These are phyloP conservation scores for Dichotomocladium elegans DNA, from an alignment of 371 early-diverging fungal species.

Conservation along the genomic window DNA sequence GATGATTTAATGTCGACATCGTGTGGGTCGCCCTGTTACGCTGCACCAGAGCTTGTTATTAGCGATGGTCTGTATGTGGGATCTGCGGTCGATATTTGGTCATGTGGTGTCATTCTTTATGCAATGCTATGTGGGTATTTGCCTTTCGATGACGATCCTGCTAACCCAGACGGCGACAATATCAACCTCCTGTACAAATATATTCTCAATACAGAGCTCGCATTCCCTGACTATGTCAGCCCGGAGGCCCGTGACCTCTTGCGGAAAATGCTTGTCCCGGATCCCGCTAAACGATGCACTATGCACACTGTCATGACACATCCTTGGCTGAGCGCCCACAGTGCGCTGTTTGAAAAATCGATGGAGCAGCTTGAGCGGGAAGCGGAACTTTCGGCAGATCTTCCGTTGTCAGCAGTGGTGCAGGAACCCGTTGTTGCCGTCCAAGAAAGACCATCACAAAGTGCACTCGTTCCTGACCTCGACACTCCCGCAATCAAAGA, in stretches of 20 bases:
- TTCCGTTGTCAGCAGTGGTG: slow-evolving; percentile 6
- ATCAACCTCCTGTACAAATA: slow-evolving; percentile 95
- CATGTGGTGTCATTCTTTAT: slow-evolving; percentile 92
- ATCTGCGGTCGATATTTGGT: slow-evolving; percentile 97
- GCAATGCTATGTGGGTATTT: slow-evolving; percentile 98
- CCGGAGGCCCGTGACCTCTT: slow-evolving; percentile 79
- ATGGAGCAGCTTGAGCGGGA: slow-evolving; percentile 19
- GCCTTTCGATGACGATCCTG: slow-evolving; percentile 99
- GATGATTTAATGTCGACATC: slow-evolving; percentile 87
- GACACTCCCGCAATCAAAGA: too few species aligned
- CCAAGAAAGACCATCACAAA: too few species aligned
- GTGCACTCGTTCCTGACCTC: too few species aligned
- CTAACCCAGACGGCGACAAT: slow-evolving; percentile 94
- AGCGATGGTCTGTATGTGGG: slow-evolving; percentile 96
- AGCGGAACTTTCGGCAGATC: slow-evolving; percentile 12
- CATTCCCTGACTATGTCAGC: slow-evolving; percentile 88
- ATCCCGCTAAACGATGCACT: slow-evolving; percentile 82
- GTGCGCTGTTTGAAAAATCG: slow-evolving; percentile 26
- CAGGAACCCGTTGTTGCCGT: not conserved
- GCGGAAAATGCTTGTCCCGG: slow-evolving; percentile 88
- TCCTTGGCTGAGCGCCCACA: slow-evolving; percentile 56
- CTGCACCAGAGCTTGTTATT: slow-evolving; percentile 97
- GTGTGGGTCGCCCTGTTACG: slow-evolving; percentile 98
- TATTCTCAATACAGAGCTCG: slow-evolving; percentile 85
- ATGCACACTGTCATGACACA: slow-evolving; percentile 87